Evolutionary conservation across 495 filamentous ascomycete species (phyloP).

Genomic region (Aspergillus egyptiacus): DNA sequence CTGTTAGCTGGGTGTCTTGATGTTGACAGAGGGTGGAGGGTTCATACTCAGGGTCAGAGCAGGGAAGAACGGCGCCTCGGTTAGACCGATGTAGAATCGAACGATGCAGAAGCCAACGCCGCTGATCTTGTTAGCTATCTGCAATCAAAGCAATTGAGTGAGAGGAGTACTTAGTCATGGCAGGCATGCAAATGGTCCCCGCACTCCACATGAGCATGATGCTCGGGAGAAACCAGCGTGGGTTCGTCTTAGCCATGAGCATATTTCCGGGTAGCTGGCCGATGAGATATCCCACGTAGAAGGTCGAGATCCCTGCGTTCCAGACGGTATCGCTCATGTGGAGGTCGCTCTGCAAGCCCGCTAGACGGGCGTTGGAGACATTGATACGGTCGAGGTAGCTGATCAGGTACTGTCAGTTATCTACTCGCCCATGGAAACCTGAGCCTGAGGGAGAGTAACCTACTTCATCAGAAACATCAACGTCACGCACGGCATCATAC

Average conservation of each 20-base stretch:
- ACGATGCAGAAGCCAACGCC: constrained; percentile 2
- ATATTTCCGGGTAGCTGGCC: constrained; percentile 8
- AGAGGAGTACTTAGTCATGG: neutral
- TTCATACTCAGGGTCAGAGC: neutral
- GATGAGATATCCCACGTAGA: constrained; percentile 12
- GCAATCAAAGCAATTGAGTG: too few relatives aligned
- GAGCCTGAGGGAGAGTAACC: too few relatives aligned
- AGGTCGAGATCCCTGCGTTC: constrained; percentile 1
- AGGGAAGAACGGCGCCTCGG: constrained; percentile 5
- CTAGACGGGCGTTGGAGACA: constrained; percentile 9
- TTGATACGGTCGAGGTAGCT: constrained; percentile 15
- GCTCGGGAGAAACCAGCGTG: neutral
- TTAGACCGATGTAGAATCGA: constrained; percentile 3
- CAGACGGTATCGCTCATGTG: constrained; percentile 7
- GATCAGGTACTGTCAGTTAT: too few relatives aligned
- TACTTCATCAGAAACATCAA: constrained; percentile 9
- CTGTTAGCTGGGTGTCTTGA: too few relatives aligned
- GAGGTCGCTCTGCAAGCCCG: constrained; percentile 7
- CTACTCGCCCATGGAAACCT: too few relatives aligned
- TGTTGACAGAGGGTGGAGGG: neutral
- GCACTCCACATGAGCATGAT: constrained; percentile 7
- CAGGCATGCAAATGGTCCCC: constrained; percentile 11
- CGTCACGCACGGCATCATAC: constrained; percentile 1
- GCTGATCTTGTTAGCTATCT: neutral
- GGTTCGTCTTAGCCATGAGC: neutral